Evolutionary conservation across 2,329 filamentous ascomycete genomes (phyloP).

Genomic region (Bipolaris zeicola): DNA sequence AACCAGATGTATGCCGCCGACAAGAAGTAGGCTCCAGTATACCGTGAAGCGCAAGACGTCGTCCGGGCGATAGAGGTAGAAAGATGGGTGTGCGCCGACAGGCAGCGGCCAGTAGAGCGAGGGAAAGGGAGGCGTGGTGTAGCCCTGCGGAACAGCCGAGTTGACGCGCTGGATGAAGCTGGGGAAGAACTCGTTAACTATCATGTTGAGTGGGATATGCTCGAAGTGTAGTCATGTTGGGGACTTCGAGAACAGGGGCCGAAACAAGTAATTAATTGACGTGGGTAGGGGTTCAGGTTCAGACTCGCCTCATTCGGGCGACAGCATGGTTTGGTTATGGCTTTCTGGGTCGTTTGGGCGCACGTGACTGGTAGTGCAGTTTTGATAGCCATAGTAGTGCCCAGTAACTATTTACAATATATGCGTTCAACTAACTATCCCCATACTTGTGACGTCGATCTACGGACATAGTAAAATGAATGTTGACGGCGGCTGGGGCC

Average conservation of each 20-base stretch:
- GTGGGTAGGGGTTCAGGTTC: not conserved
- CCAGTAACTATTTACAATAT: too few relatives aligned
- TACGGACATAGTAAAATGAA: conserved; percentile 10
- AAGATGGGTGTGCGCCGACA: conserved; percentile 60
- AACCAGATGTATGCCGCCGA: conserved; percentile 73
- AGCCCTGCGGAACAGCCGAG: conserved; percentile 60
- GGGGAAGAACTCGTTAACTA: conserved; percentile 17
- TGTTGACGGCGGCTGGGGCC: conserved; percentile 21
- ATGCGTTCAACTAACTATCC: too few relatives aligned
- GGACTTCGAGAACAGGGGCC: not conserved
- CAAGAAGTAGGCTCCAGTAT: conserved; percentile 83
- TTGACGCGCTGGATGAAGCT: conserved; percentile 55
- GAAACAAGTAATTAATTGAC: not conserved
- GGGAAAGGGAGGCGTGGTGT: conserved; percentile 75
- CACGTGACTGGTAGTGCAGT: not conserved
- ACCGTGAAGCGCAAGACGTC: conserved; percentile 90
- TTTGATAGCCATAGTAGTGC: not conserved
- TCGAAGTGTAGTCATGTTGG: not conserved
- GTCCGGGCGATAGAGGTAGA: conserved; percentile 72
- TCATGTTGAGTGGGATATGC: not conserved
- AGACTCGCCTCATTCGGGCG: conserved; percentile 39
- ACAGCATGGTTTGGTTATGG: conserved; percentile 25
- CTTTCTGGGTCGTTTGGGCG: not conserved
- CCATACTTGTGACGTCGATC: conserved; percentile 21
- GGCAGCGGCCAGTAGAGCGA: conserved; percentile 78